Conservation (phyloP, 2,329 filamentous ascomycete genomes). For the Calonectria hongkongensis region DNA sequence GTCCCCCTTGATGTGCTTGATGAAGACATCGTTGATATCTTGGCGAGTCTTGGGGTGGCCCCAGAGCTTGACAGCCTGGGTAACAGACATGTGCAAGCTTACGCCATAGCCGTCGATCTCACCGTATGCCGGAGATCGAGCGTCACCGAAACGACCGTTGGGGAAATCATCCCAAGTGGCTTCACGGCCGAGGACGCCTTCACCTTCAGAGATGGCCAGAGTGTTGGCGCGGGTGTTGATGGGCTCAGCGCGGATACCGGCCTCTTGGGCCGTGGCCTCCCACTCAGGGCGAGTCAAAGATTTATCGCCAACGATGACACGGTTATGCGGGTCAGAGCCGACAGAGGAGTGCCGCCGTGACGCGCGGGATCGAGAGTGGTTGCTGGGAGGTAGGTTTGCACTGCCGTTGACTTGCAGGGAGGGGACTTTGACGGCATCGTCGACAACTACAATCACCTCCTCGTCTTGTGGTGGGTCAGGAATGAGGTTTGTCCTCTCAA, state of each 20-base stretch:
- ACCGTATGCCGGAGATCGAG: conserved; percentile 93
- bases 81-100: conserved; percentile 92
- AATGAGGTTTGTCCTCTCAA: conserved; percentile 91
- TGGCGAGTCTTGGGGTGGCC: conserved; percentile 80
- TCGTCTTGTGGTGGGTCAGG: conserved; percentile 75
- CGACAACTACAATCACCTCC: conserved; percentile 68
- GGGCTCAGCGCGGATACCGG: conserved; percentile 82
- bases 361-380: conserved; percentile 58
- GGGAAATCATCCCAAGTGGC: conserved; percentile 99
- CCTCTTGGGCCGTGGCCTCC: conserved; percentile 86
- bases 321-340: conserved; percentile 90
- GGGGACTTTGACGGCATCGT: conserved; percentile 56
- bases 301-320: conserved; percentile 85
- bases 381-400: conserved; percentile 57
- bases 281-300: conserved; percentile 76
- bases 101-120: conserved; percentile 99
- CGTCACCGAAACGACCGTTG: conserved; percentile 96
- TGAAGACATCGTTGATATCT: conserved; percentile 89
- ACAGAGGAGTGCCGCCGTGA: conserved; percentile 83
- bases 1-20: conserved; percentile 86
- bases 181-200: conserved; percentile 91
- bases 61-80: conserved; percentile 90
- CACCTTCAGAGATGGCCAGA: conserved; percentile 94
- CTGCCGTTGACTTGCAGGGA: conserved; percentile 70
- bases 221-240: conserved; percentile 89